Conservation (phyloP, 2,329 filamentous ascomycete species). For the Diaporthe destruens region DNA sequence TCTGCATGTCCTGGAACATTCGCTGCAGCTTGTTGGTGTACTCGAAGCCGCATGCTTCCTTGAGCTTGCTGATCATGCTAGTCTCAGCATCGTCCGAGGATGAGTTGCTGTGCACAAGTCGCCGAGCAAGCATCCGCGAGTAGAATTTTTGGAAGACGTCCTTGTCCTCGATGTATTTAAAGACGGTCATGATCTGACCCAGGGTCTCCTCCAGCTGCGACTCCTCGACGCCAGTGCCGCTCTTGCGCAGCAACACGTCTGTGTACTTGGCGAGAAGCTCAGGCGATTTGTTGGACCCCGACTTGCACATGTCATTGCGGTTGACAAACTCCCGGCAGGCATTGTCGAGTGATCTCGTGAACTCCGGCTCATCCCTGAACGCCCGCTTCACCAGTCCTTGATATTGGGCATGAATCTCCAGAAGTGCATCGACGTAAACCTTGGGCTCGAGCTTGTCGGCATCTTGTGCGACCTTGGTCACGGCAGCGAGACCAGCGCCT, state of each 20-base stretch:
- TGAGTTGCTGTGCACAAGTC: conserved; percentile 93
- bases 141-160: conserved; percentile 99
- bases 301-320: conserved; percentile 94
- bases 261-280: conserved; percentile 96
- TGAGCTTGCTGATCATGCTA: conserved; percentile 99
- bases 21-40: conserved; percentile 99
- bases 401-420: conserved; percentile 95
- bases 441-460: conserved; percentile 95
- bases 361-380: conserved; percentile 96
- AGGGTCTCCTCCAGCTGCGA: conserved; percentile 91
- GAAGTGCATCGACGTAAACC: conserved; percentile 92
- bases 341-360: conserved; percentile 95
- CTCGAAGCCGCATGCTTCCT: conserved; percentile 98
- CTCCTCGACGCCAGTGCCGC: conserved; percentile 91
- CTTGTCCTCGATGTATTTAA: conserved; percentile 99
- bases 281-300: conserved; percentile 92
- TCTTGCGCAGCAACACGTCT: conserved; percentile 92
- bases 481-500: conserved; percentile 87
- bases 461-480: conserved; percentile 90
- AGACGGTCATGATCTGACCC: conserved; percentile 97
- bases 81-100: conserved; percentile 98
- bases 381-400: conserved; percentile 90
- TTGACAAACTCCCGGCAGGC: conserved; percentile 99
- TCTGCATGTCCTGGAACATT: conserved; percentile 99
- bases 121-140: conserved; percentile 94